Base-by-base conservation (phyloP, 202 grass and related monocot species). In the Bolboschoenoplectus hybrid region DNA sequence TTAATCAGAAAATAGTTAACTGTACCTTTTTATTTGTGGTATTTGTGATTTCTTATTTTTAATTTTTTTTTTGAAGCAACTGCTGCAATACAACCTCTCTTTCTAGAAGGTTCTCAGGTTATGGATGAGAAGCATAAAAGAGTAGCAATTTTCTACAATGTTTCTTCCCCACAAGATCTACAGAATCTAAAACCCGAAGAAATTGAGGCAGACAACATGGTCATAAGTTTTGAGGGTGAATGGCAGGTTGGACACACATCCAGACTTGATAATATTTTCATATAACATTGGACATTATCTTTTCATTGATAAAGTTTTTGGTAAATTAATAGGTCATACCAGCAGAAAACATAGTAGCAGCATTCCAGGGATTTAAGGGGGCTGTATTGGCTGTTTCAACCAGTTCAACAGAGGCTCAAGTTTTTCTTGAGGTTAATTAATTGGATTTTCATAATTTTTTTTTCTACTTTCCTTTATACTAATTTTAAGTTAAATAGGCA, bases 321-420 rank as follows among this genome's bases (percentile, higher is more conserved):
- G 60, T 75, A 64, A 87, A 89, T 88, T 70, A 58, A 45, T 86
- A 99, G 97, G 90, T 94, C 84, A 99, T 96, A 91, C 93, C 92
- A 9, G 97, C 93, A 87, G 97, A 99, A 88, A 99, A 96, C 86
- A 92, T 97, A 62, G 97, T 96, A 86, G 93, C 93, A 39, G 90
- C 93, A 14, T 97, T 97, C 81, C 93, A 99, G 71, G 90, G 90
- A 66, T 99, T 81, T 49, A 86, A 82, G 9, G 91, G 86, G 86
- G 85, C 83, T 46, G 88, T 99, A 67, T 84, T 97, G 60, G 97
- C 97, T 82, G 93, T 99, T 89, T 91, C 92, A 26, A 90, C 80
- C 66, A 94, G 88, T 81, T 94, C 97, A 87, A 89, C 88, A 19
- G 89, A 94, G 71, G 97, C 93, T 51, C 93, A 97, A 88, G 90